Evolutionary conservation across 1,284 basidiomycete species (phyloP).

Genomic region (Trichosporon sp.): DNA sequence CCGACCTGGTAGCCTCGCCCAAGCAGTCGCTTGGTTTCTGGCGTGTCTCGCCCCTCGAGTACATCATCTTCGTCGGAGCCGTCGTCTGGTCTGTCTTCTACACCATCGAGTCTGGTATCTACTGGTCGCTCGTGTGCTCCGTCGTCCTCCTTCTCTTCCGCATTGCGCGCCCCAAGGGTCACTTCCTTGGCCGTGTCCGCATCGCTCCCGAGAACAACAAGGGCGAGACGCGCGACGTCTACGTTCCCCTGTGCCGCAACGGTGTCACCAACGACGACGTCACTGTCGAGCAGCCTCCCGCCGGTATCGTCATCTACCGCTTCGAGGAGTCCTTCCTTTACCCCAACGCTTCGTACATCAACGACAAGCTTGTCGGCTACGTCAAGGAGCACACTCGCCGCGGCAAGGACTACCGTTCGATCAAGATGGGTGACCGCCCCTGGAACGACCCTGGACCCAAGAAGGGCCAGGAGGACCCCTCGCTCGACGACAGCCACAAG

Average conservation of each 20-base stretch:
- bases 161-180: conserved; percentile 85
- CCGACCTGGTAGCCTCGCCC: conserved; percentile 86
- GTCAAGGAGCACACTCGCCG: conserved; percentile 77
- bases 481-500: conserved; percentile 64
- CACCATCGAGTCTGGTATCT: conserved; percentile 91
- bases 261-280: conserved; percentile 70
- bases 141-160: conserved; percentile 82
- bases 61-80: conserved; percentile 79
- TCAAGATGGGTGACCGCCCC: conserved; percentile 72
- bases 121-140: conserved; percentile 81
- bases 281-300: conserved; percentile 74
- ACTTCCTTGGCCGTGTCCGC: conserved; percentile 82
- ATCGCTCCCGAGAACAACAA: conserved; percentile 60
- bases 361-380: conserved; percentile 75
- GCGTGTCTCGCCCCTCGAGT: conserved; percentile 91
- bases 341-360: conserved; percentile 83
- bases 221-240: conserved; percentile 64
- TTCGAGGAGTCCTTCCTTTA: conserved; percentile 93
- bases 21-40: conserved; percentile 88
- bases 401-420: conserved; percentile 69
- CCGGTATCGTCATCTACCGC: conserved; percentile 89
- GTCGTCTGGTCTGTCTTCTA: conserved; percentile 88
- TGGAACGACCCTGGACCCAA: conserved; percentile 92
- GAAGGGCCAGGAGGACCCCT: conserved; percentile 59
- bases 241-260: conserved; percentile 68